Base-by-base conservation (phyloP, 768 basidiomycete genomes). In the Lentinula lateritia region DNA sequence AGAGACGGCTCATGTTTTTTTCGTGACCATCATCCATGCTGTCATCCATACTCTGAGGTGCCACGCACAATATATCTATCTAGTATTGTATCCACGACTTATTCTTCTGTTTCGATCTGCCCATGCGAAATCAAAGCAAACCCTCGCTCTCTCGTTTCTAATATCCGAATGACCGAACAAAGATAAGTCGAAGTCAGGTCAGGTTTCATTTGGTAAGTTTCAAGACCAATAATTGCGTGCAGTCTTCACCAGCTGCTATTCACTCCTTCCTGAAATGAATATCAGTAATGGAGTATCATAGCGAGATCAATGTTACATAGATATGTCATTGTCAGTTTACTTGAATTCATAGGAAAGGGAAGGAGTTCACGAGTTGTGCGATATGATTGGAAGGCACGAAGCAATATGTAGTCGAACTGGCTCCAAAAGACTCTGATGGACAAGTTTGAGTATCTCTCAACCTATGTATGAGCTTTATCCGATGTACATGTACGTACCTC, bases 301-400 rank as follows among this genome's bases (percentile, higher is more conserved):
- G 23, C 23, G 23, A 23, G 23, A 23, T 2, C 23, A 23, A 23
- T 23, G 23, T 23, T 23, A 23, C 23, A 23, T 23, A 23, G 23
- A 2, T 23, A 23, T 23, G 23, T 23, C 23, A 2, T 23, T 23
- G 23, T 23, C 23, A 23, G 23, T 23, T 23, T 23, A 2, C 23
- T 23, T 23, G 23, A 23, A 23, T 23, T n/a, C n/a, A 23, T 6
- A 42, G 15, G 62, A 76, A 65, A 58, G 74, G 74, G 32, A 73
- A 60, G 12, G 63, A 58, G 3, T 68, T 68, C 20, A 64, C 60
- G 46, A 75, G 55, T 50, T 62, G 64, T 5, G 66, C 68, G 34
- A 75, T 75, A 41, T 54, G 36, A 9, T 20, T n/a, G 20, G 8
- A n/a, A 6, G 52, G 66, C 62, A 46, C 20, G 28, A 57, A 61